Base-by-base conservation (phyloP, 2,329 filamentous ascomycete genomes). In the Fusarium irregulare region DNA sequence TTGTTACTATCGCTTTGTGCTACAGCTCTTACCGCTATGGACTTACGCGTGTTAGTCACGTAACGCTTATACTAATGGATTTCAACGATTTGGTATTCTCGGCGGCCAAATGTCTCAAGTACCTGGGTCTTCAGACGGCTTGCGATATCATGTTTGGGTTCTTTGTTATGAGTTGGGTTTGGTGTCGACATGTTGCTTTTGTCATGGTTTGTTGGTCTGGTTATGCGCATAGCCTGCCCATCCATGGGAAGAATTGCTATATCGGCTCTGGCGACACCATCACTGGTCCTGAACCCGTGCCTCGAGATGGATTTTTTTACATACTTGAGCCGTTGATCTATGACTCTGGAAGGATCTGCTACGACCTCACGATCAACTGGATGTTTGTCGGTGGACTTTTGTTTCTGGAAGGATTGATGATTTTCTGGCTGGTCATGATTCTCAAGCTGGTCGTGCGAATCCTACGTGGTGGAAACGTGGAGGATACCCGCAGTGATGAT, bases 71-170 rank as follows among this genome's bases (percentile, higher is more conserved):
- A 53, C 86, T 97, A 69, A 98, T 98, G 94, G 96, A 99, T 76
- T 85, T 97, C 41, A 93, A 96, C 44, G 96, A 98, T 77, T 89
- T 18, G 73, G 78, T 71, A 7, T 68, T 70, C 13, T 83, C 87
- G 91, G 95, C 13, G 4, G 96, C 96, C 68, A 99, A 99, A 80
- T 93, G 94, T 75, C 88, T 98, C 70, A 98, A 97, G 79, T 99
- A 98, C 78, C 82, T 94, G 56, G 91, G 91, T 65, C 93, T 88
- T 79, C 88, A 90, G 68, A 90, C 83, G 3, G 81, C 91, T 55
- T 98, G 94, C 83, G 95, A 98, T 77, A 81, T 90, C 64, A 88
- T 90, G 51, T 98, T 98, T 76, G 94, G 89, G 28, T 77, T 94
- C n/a, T 98, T 98, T 81, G 91, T 98, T 80, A 76, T 93, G 9